phyloP scores from a whole-genome alignment of 306 rosid genomes.

The Acacia acuminata region DNA sequence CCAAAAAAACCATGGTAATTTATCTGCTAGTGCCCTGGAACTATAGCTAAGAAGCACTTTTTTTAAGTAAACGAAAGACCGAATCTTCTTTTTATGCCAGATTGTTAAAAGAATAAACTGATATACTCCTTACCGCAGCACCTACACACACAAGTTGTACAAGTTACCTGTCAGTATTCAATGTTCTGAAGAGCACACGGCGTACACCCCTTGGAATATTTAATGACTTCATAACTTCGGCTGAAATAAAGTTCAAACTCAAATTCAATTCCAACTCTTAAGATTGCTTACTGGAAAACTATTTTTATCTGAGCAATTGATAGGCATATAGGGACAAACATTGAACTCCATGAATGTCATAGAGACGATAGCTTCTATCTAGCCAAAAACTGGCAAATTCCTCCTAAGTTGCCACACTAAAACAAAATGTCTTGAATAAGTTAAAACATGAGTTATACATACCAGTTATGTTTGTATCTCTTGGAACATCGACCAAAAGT shows the following conservation, averaged over 20 bases:
- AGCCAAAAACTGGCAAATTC: not conserved
- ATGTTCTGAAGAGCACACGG: conserved; percentile 80
- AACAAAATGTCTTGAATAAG: not conserved
- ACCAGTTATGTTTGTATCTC: conserved; percentile 80
- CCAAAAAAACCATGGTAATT: not conserved
- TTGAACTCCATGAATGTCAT: not conserved
- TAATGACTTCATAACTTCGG: conserved; percentile 78
- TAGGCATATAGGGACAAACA: not conserved
- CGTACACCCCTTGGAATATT: conserved; percentile 72
- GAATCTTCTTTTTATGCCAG: not conserved
- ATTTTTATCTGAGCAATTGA: too few relatives aligned
- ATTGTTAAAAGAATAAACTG: not conserved
- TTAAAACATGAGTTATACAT: conserved; percentile 21
- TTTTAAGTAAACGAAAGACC: not conserved
- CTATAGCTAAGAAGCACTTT: not conserved
- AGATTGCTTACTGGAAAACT: too few relatives aligned
- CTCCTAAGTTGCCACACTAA: not conserved
- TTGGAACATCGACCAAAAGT: conserved; percentile 79
- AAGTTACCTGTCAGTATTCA: conserved; percentile 75
- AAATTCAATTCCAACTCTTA: conserved; percentile 15
- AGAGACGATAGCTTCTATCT: not conserved
- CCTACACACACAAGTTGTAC: conserved; percentile 1
- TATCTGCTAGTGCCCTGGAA: not conserved
- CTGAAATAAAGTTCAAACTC: conserved; percentile 43
- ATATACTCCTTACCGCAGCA: conserved; percentile 1